Conservation (phyloP, 2,329 filamentous ascomycete genomes). For the Monosporascus sp. region DNA sequence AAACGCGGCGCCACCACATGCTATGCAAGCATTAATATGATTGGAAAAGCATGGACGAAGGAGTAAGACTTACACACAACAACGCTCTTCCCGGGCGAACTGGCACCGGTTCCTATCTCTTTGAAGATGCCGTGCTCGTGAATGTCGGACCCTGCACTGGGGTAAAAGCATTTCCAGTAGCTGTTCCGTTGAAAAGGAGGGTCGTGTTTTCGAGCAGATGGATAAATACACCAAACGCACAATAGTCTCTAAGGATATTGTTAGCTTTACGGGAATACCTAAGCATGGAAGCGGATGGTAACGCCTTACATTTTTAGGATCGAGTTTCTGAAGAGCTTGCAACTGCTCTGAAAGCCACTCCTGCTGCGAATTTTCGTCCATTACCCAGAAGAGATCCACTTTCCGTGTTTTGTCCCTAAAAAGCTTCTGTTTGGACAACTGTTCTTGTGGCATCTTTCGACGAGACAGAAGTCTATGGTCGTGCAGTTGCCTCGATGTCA, state of each 20-base stretch:
- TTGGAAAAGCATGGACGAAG: not conserved
- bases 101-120: not conserved
- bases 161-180: not conserved
- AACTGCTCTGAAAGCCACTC: not conserved
- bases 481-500: not conserved
- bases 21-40: not conserved
- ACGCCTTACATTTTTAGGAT: not conserved
- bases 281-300: not conserved
- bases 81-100: not conserved
- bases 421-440: not conserved
- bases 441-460: not conserved
- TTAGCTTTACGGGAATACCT: not conserved
- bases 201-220: not conserved
- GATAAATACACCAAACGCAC: not conserved
- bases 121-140: not conserved
- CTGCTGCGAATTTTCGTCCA: not conserved
- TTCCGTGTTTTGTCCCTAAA: not conserved
- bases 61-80: not conserved
- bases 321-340: not conserved
- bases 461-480: not conserved
- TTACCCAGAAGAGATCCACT: not conserved
- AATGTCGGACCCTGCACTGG: not conserved
- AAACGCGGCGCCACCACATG: not conserved
- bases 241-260: not conserved
- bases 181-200: not conserved